Percentiles rank a stretch among this genome's conserved stretches.
These are phyloP conservation scores for Trichoderma polysporum DNA, from an alignment of 2,329 filamentous ascomycete species.

Conservation along the genomic window DNA sequence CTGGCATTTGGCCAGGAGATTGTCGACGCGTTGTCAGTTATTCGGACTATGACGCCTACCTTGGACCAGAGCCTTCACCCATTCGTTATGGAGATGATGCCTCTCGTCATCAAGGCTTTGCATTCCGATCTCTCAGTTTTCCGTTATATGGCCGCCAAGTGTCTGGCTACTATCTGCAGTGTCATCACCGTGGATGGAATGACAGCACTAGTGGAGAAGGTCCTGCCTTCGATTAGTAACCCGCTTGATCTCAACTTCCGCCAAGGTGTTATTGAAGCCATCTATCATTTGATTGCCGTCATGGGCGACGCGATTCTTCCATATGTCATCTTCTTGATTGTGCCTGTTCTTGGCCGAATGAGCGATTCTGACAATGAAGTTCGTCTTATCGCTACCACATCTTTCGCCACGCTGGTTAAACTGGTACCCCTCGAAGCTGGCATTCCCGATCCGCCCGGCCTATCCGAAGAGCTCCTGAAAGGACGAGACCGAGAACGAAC, in stretches of 20 bases:
- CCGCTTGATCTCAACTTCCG: conserved; percentile 83
- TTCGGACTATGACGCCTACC: conserved; percentile 91
- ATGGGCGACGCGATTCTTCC: conserved; percentile 97
- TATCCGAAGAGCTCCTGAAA: conserved; percentile 83
- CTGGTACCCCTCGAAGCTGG: conserved; percentile 94
- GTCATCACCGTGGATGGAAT: conserved; percentile 93
- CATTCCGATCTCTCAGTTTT: conserved; percentile 89
- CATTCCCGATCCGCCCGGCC: conserved; percentile 91
- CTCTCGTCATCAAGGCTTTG: conserved; percentile 81
- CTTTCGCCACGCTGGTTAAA: conserved; percentile 95
- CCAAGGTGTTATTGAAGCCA: conserved; percentile 90
- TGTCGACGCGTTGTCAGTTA: conserved; percentile 88
- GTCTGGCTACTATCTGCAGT: conserved; percentile 94
- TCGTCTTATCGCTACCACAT: conserved; percentile 89
- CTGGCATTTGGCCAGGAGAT: conserved; percentile 83
- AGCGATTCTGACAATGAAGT: conserved; percentile 97
- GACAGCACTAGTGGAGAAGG: conserved; percentile 91
- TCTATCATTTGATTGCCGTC: conserved; percentile 95
- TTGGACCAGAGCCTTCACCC: conserved; percentile 71
- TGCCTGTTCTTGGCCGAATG: conserved; percentile 95
- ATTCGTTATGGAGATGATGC: conserved; percentile 81
- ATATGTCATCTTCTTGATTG: conserved; percentile 98
- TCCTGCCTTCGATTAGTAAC: conserved; percentile 89
- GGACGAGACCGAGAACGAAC: conserved; percentile 92
- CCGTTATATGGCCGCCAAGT: conserved; percentile 95